Base-by-base conservation (phyloP, 2,329 filamentous ascomycete species). In the Drechslera avenae region DNA sequence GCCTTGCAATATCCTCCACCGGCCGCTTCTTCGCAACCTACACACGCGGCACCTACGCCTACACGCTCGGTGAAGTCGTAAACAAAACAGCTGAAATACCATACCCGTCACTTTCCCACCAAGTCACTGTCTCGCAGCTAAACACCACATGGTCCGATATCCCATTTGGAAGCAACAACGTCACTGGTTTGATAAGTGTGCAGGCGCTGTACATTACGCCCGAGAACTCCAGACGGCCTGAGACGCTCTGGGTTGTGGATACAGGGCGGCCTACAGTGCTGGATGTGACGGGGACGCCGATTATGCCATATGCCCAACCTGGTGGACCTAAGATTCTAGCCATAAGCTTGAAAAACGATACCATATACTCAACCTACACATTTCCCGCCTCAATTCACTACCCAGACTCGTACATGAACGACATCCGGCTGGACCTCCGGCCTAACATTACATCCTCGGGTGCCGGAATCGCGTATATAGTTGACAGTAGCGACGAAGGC, bases 21-120 rank as follows among this genome's bases (percentile, higher is more conserved):
- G 79, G 79, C 4, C 74, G 79, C 31, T 76, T 75, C 54, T 82
- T 82, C 56, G 78, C 76, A 17, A 79, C 78, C 52, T 81, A 80
- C 59, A 79, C 78, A 3, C 74, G 78, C 6, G 78, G 78, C 10
- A 62, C 64, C 19, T 78, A 79, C 54, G 56, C 64, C 7, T 81
- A 78, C 59, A 81, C 78, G 1, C 69, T 81, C 3, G 78, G 78
- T 5, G 77, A 78, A 39, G 72, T 78, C 9, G 65, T 76, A 17
- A 80, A 80, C 59, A 64, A 75, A 51, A 80, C 78, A 1, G 75
- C 76, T 3, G 79, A 81, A 64, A 57, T 53, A 12, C 69, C 79
- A 1, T 82, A 81, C 47, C 79, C 79, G 3, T 74, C 64, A 28
- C 55, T 69, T 1, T 73, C 57, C 6, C 58, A 75, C 16, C 76